A percentile compares a stretch with the other conserved stretches of the same genome.
These are phyloP conservation scores for Gossypium mustelinum DNA, from an alignment of 345 rosid species.

Conservation along the genomic window DNA sequence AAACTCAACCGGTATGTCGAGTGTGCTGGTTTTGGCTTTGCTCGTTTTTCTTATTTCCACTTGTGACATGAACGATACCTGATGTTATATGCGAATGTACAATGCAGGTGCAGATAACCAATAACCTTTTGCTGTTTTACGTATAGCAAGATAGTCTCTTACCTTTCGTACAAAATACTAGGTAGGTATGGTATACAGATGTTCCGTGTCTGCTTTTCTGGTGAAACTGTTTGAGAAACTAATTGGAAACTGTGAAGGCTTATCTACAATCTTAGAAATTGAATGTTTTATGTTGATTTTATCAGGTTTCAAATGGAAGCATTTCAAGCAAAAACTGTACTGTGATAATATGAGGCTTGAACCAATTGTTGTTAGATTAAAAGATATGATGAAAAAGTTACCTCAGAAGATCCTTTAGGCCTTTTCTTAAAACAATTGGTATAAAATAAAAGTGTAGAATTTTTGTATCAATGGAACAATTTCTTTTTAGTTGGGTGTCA, in stretches of 20 bases:
- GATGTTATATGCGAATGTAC: background rate
- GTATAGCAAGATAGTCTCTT: conserved; percentile 10
- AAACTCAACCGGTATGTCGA: conserved; percentile 10
- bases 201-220: background rate
- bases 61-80: background rate
- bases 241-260: background rate
- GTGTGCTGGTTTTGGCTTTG: background rate
- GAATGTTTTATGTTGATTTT: background rate
- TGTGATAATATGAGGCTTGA: conserved; percentile 36
- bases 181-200: conserved; percentile 6
- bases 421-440: background rate
- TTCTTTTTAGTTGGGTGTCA: no score
- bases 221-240: background rate
- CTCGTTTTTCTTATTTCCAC: background rate
- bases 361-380: conserved; percentile 3
- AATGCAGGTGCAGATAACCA: conserved; percentile 3
- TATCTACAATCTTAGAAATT: background rate
- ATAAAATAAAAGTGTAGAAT: background rate
- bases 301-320: conserved; percentile 21
- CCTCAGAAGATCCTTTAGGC: background rate
- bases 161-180: conserved; percentile 15
- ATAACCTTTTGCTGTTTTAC: background rate
- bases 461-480: no score
- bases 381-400: background rate
- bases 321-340: conserved; percentile 12